Evolutionary conservation across 1,139 yeast species (phyloP), one percentile per base, ranked within the genome.

Genomic region (Yamadazyma jaroonii): DNA sequence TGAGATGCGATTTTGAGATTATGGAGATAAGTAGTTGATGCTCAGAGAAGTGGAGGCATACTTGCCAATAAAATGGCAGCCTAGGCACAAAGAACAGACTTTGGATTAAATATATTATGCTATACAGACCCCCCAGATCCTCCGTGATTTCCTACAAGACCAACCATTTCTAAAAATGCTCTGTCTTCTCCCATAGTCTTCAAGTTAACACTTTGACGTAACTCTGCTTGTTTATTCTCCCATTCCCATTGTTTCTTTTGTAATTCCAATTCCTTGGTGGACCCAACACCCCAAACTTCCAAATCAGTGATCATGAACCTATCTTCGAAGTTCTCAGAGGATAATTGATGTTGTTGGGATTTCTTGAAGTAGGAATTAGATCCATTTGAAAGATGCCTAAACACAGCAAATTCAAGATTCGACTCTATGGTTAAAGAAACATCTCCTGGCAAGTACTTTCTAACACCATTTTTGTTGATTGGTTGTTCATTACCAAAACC

Each of bases 211-310:
- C 76, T 70, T 51, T 82, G 86, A 39, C 97, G 68, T 25, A 88
- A 81, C 48, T 79, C 76, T 0, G 95, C 95, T 54, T 87, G 96
- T 36, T 79, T 72, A 52, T 84, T 84, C 54, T 90, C 97, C 96
- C 96, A 88, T 52, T 83, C 90, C 94, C 96, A 84, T 45, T 77
- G 77, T 50, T 77, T 77, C 40, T 73, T 65, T 58, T 90, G 97
- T 43, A 83, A 90, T 22, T 76, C 84, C 35, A 88, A 63, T 45
- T 86, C 95, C 44, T 79, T 78, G 14, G 76, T 77, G 5, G 85
- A 78, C 1, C 97, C 97, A 40, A 88, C 74, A 0, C 97, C 97
- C 92, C 95, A 86, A 0, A 88, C 95, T 56, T 89, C 96, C 15
- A 90, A 64, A 47, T 84, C 90, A 3, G 81, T 78, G 8, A 90